Base-by-base conservation (phyloP, 2,329 filamentous ascomycete genomes). In the Phoma herbarum region DNA sequence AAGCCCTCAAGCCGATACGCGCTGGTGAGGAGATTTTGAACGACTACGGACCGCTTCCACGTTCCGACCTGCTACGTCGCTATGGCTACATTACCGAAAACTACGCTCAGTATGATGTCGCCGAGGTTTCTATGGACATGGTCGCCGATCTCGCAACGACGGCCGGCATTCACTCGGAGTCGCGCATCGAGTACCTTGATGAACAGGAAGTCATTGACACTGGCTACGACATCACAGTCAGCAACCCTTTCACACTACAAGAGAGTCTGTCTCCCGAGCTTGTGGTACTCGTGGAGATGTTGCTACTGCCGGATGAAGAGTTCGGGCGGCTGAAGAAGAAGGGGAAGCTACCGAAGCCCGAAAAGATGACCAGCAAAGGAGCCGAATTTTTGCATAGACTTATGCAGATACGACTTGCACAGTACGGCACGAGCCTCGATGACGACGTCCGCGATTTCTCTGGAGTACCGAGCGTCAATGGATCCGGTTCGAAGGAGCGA, bases 61-160 rank as follows among this genome's bases (percentile, higher is more conserved):
- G 91, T 59, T 90, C 90, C 1, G 93, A 97, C 71, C 81, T 97
- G 8, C 83, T 97, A 11, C 84, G 93, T 33, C 84, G 93, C 14
- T 96, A 97, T 67, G 93, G 93, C 18, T 97, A 96, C 69, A 87
- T 93, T n/a, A 94, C 92, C 0, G 79, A 85, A 26, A 89, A 88
- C 64, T 93, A 97, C 68, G 80, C 87, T 10, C 83, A 88, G 39
- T 92, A 93, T 75, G 92, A 97, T 66, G 91, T 96, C 1, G 89
- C 91, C 1, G 93, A 97, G 73, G 78, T 97, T 31, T 82, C 90
- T 0, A 86, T 89, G 79, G 79, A 82, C 0, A 68, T 86, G 9
- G 81, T 94, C 22, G 77, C 50, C 52, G 56, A 65, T 7, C 41
- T 66, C 7, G 53, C 65, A 2, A 61, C 58, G 12, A 44, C 53